Percentiles rank a stretch among this genome's conserved stretches.
Conservation (phyloP, 2,329 filamentous ascomycete species). For the Diaporthe amygdali region DNA sequence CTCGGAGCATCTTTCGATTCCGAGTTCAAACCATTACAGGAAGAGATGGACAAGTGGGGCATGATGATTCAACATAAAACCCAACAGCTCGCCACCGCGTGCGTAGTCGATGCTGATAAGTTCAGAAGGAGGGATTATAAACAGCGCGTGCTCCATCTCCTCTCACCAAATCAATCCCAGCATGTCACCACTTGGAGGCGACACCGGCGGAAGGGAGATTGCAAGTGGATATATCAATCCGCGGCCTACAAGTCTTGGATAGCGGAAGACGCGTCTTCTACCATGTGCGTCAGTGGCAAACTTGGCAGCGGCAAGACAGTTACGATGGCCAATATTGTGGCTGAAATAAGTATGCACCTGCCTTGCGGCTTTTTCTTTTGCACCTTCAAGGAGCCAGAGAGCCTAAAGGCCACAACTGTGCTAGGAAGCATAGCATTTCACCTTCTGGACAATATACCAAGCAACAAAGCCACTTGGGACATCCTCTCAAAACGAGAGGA, state of each 20-base stretch:
- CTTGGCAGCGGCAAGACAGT: conserved; percentile 18
- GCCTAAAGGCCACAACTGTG: not conserved
- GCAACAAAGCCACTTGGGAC: not conserved
- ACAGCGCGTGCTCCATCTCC: not conserved
- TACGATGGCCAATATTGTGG: conserved; percentile 3
- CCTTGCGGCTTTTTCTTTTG: conserved; percentile 19
- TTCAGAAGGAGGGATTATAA: not conserved
- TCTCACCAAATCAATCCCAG: conserved; percentile 14
- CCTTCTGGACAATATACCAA: not conserved
- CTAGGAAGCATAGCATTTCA: conserved; percentile 11
- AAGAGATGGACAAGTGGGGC: conserved; percentile 1
- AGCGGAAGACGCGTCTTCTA: not conserved
- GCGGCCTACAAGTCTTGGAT: not conserved
- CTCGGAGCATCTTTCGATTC: conserved; percentile 2
- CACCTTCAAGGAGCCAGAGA: conserved; percentile 2
- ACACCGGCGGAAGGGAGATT: conserved; percentile 19
- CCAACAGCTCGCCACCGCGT: not conserved
- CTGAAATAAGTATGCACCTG: not conserved
- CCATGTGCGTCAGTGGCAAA: not conserved
- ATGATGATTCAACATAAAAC: not conserved
- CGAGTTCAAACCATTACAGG: conserved; percentile 1
- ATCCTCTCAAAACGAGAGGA: not conserved
- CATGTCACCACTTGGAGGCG: conserved; percentile 16
- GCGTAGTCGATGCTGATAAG: not conserved
- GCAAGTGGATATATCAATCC: conserved; percentile 16